Conservation (phyloP, 2,329 filamentous ascomycete genomes). For the Colletotrichum ledebouriae region DNA sequence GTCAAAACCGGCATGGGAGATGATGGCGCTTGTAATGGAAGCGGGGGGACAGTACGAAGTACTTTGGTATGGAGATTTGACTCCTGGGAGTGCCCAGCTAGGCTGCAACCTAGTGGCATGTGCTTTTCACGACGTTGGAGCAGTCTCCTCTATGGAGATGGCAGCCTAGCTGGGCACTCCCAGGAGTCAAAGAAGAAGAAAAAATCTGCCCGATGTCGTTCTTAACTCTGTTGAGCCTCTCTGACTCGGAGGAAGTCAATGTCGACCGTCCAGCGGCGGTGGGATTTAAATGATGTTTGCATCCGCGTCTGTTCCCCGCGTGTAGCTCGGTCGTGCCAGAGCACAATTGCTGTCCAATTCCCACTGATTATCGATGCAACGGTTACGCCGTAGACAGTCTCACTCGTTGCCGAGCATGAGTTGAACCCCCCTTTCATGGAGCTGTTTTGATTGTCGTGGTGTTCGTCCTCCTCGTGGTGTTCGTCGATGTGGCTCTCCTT, state of each 20-base stretch:
- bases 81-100: no score
- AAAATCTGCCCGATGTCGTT: slow-evolving; percentile 25
- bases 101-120: no score
- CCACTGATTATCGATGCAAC: slow-evolving; percentile 10
- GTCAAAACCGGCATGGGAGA: slow-evolving; percentile 12
- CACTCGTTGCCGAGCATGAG: slow-evolving; percentile 15
- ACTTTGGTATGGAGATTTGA: not conserved
- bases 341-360: slow-evolving; percentile 2
- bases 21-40: not conserved
- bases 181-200: not conserved
- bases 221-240: not conserved
- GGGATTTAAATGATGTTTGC: slow-evolving; percentile 32
- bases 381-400: slow-evolving; percentile 16
- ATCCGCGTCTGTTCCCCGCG: slow-evolving; percentile 15
- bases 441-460: not conserved
- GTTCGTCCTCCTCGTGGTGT: not conserved
- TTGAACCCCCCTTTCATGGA: slow-evolving; percentile 11
- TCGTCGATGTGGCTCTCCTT: not conserved
- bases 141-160: no score
- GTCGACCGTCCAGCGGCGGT: slow-evolving; percentile 22
- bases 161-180: slow-evolving; percentile 1
- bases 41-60: not conserved
- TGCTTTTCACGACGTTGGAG: no score
- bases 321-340: slow-evolving; percentile 13
- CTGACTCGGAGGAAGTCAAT: slow-evolving; percentile 36